Percentiles rank a stretch among this genome's conserved stretches.
These are phyloP conservation scores for Monilinia fructicola DNA, from an alignment of 2,329 filamentous ascomycete species.

Conservation along the genomic window DNA sequence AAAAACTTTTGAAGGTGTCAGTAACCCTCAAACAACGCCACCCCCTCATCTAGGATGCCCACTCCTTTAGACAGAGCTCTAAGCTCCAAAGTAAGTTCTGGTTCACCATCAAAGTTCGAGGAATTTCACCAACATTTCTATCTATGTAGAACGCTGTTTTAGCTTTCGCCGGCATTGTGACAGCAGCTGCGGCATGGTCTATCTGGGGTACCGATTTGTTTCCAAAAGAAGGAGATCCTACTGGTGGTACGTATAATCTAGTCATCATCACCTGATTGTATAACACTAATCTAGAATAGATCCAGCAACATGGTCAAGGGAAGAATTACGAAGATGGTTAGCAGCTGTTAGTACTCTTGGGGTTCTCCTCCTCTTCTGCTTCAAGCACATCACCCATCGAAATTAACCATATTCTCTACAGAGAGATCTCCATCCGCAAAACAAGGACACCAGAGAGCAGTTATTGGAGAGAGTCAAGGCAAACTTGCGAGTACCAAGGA, in stretches of 20 bases:
- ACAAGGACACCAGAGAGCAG: conserved; percentile 60
- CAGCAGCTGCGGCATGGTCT: conserved; percentile 76
- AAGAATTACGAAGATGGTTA: conserved; percentile 80
- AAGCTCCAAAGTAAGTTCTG: conserved; percentile 61
- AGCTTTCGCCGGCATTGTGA: conserved; percentile 81
- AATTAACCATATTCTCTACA: conserved; percentile 40
- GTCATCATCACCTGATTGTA: background rate
- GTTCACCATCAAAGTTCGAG: background rate
- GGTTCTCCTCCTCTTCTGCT: conserved; percentile 8
- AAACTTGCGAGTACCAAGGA: conserved; percentile 55
- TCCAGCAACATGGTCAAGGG: conserved; percentile 70
- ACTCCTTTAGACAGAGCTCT: conserved; percentile 67
- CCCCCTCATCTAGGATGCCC: conserved; percentile 53
- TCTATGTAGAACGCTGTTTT: conserved; percentile 60
- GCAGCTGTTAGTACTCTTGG: conserved; percentile 61
- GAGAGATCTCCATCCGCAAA: conserved; percentile 63
- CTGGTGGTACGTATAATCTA: conserved; percentile 55
- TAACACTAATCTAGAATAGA: conserved; percentile 45
- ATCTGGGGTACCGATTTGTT: conserved; percentile 86
- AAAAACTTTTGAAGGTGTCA: background rate
- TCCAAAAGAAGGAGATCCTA: conserved; percentile 72
- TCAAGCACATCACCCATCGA: conserved; percentile 2
- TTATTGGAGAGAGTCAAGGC: conserved; percentile 67
- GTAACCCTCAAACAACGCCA: conserved; percentile 5
- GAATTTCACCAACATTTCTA: conserved; percentile 18